A percentile compares a stretch with the other conserved stretches of the same genome.
Evolutionary conservation across 176 grass and related monocot genomes (phyloP).

Genomic region (Coix lacrymajobi): DNA sequence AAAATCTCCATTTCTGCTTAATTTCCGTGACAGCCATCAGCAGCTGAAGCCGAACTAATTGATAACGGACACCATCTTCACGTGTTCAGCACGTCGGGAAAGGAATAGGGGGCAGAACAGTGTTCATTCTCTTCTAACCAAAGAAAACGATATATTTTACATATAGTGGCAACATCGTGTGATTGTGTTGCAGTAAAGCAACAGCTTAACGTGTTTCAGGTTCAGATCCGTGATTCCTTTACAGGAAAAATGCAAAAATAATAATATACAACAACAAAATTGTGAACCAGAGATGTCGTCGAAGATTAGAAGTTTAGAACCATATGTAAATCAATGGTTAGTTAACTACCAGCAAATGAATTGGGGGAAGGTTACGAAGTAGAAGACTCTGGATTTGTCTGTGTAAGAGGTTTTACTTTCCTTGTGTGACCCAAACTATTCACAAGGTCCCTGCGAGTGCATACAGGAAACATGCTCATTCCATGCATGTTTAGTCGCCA

Average conservation of each 20-base stretch:
- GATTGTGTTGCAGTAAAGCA: neutral
- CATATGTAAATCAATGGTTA: conserved; percentile 33
- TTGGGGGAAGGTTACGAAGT: neutral
- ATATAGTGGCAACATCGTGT: conserved; percentile 11
- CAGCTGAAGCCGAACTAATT: neutral
- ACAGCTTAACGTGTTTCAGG: conserved; percentile 1
- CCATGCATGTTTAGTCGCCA: conserved; percentile 65
- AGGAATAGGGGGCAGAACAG: neutral
- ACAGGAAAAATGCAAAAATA: conserved; percentile 12
- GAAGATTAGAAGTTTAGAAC: neutral
- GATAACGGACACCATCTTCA: neutral
- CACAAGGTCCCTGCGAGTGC: conserved; percentile 84
- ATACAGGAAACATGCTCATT: conserved; percentile 85
- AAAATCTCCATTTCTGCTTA: neutral
- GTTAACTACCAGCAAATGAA: conserved; percentile 18
- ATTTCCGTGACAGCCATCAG: neutral
- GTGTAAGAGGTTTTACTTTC: conserved; percentile 70
- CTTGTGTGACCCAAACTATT: conserved; percentile 84
- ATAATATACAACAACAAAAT: conserved; percentile 69
- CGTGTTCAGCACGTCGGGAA: neutral
- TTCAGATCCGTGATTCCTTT: conserved; percentile 2
- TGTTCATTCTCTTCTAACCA: neutral
- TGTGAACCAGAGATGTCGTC: conserved; percentile 13
- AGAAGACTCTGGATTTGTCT: conserved; percentile 35
- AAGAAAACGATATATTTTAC: conserved; percentile 23